Percentiles rank a stretch among this genome's conserved stretches.
Conservation (phyloP, 2,329 filamentous ascomycete species). For the Neonectria coccinea region DNA sequence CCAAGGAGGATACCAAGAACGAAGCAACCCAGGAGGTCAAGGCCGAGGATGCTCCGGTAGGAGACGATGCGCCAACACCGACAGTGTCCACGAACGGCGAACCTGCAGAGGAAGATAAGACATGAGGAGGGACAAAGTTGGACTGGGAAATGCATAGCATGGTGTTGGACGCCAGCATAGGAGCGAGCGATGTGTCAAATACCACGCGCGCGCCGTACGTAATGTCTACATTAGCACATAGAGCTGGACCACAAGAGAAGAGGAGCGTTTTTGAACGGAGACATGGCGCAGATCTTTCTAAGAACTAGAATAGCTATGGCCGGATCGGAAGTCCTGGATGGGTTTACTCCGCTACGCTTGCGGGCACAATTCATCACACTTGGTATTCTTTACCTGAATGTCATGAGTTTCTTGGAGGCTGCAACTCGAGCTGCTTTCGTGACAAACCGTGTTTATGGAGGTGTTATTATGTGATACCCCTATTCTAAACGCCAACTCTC, state of each 20-base stretch:
- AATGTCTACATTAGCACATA: slow-evolving; percentile 53
- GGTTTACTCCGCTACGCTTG: slow-evolving; percentile 17
- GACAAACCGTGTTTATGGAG: neutral
- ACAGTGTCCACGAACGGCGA: slow-evolving; percentile 32
- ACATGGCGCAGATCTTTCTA: slow-evolving; percentile 20
- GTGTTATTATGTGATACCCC: neutral
- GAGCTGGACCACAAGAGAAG: slow-evolving; percentile 28
- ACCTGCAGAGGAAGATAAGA: slow-evolving; percentile 35
- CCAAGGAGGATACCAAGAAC: neutral
- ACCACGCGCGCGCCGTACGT: slow-evolving; percentile 48
- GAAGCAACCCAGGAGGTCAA: slow-evolving; percentile 37
- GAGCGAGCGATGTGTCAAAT: slow-evolving; percentile 39
- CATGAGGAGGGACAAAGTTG: slow-evolving; percentile 33
- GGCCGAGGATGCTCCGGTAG: slow-evolving; percentile 27
- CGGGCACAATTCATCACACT: slow-evolving; percentile 16
- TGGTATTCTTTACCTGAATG: slow-evolving; percentile 18
- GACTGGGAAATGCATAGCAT: slow-evolving; percentile 40
- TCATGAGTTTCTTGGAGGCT: slow-evolving; percentile 5
- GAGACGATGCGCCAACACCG: slow-evolving; percentile 38
- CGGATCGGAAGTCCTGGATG: slow-evolving; percentile 27
- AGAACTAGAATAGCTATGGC: slow-evolving; percentile 25
- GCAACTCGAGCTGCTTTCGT: too few relatives aligned
- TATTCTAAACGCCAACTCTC: slow-evolving; percentile 1
- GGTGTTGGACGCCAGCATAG: slow-evolving; percentile 39
- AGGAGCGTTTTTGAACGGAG: slow-evolving; percentile 34